Base-by-base conservation (phyloP, 202 grass and related monocot genomes). In the Digitaria exilis region DNA sequence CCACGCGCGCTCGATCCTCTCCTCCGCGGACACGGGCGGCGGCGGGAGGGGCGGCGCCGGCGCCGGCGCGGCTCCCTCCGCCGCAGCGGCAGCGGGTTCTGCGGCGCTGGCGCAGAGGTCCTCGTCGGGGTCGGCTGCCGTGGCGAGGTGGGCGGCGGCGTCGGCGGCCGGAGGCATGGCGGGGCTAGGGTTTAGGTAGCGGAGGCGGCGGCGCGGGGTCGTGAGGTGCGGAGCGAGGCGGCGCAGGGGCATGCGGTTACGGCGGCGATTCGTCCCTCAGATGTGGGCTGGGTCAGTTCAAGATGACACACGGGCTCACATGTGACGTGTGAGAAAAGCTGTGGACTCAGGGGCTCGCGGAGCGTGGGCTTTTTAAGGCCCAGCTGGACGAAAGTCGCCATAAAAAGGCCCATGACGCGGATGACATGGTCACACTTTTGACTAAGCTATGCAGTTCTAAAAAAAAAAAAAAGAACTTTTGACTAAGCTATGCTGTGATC, bases 1-100 rank as follows among this genome's bases (percentile, higher is more conserved):
- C 96, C 96, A 98, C 61, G 96, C 93, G 42, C 91, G 84, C 78
- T 90, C 85, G 69, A 94, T 73, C 73, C 85, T 76, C 66, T 82
- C 77, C 74, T 88, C 89, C 71, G 78, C 85, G 44, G 72, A 63
- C 45, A 93, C 82, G 69, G 74, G 87, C 21, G 84, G 76, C 56
- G 61, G 88, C 29, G 84, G 79, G 43, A 77, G 57, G 4, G 66
- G 24, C 57, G 19, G 76, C 45, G 64, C 22, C 34, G 70, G 70
- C 18, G 51, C 51, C 51, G 51, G 74, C 3, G 31, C 29, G 55
- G 48, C 7, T 18, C 41, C 82, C 75, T 83, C 77, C 69, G 28
- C 37, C 22, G 60, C 8, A 0, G n/a, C n/a, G n/a, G n/a, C n/a
- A n/a, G 65, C 62, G 41, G 52, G 11, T 16, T 9, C 32, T 2